Base-by-base conservation (phyloP, 768 basidiomycete genomes). In the Mycena galericulata region DNA sequence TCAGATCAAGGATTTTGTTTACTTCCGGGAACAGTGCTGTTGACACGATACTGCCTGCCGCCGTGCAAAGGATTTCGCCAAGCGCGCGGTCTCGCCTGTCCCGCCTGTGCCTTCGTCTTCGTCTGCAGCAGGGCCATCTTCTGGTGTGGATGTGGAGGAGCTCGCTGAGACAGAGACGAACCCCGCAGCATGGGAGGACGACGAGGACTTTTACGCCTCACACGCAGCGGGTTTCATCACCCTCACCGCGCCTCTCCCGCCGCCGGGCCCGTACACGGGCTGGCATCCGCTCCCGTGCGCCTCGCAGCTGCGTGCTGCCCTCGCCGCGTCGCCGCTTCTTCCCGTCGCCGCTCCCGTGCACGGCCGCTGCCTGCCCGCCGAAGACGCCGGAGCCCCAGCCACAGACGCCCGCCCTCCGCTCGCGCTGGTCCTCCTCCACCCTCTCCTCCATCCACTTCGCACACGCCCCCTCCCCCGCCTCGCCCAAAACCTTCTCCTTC, bases 351-450 rank as follows among this genome's bases (percentile, higher is more conserved):
- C 27, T 26, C 34, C 63, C 53, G 5, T 6, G 27, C 15, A 17
- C 50, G 26, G 27, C 50, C 14, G 29, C 29, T 15, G 27, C 50
- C 26, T 12, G 3, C 22, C 9, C 27, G 26, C 10, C 51, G 32
- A 14, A 29, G 27, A 18, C 29, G 15, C 17, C n/a, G 47, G 9
- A n/a, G 12, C 38, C 9, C 54, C 6, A 45, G n/a, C 34, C 34
- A 14, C 34, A 36, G 14, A 36, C 34, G 8, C 34, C 34, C 34
- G 14, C 22, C 15, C 76, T 85, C 61, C 80, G 84, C 63, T 86
- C 84, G 53, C 84, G 84, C 72, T 86, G 86, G 85, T 85, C 84
- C 34, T 76, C 79, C 14, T 85, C 84, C 29, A 85, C 85, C 24
- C 75, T 82, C 59, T 75, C 76, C 41, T 73, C 69, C 40, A 27